Base-by-base conservation (phyloP, 352 stramenopile genomes). In the Pythium vanterpoolii region DNA sequence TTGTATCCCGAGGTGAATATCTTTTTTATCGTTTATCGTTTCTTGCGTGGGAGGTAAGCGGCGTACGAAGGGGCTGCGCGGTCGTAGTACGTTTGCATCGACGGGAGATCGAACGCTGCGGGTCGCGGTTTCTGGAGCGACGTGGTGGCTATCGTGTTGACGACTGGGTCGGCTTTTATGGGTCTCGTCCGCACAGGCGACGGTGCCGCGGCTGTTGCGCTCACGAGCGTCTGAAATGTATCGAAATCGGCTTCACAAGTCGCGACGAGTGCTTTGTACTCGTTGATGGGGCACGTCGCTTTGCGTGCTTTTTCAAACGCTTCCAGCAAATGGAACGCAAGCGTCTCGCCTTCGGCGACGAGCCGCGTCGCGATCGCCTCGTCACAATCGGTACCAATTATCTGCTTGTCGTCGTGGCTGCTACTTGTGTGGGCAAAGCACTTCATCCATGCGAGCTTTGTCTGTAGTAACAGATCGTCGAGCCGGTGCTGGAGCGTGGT, bases 51-150 rank as follows among this genome's bases (percentile, higher is more conserved):
- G 18, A 85, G 54, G 36, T 90, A 92, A 33, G 78, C 80, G 1
- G 71, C 63, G 64, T 89, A 89, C 14, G 79, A 78, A 3, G 77
- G 79, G 14, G 83, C 79, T 18, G 86, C 78, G 16, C 72, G 69
- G 5, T 71, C 71, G 57, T 72, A 83, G 61, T 89, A 90, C 6
- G 56, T 72, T 60, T 87, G 68, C 83, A 90, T 90, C 56, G 80
- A 90, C 21, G 83, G 80, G 27, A 90, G 60, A 43, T 89, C 77
- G 40, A 73, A 80, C 45, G 61, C 67, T 30, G 67, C 33, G 3
- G 57, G 31, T 42, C 14, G 43, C 38, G 60, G 42, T 18, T 36
- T 45, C 49, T 11, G 42, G 28, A 51, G 28, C 24, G 34, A 28
- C 39, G 14, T 45, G 16, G 48, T 9, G 6, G 19, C 11, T 2